phyloP scores from a whole-genome alignment of 2,329 filamentous ascomycete genomes.

The Pseudocercospora cruenta region DNA sequence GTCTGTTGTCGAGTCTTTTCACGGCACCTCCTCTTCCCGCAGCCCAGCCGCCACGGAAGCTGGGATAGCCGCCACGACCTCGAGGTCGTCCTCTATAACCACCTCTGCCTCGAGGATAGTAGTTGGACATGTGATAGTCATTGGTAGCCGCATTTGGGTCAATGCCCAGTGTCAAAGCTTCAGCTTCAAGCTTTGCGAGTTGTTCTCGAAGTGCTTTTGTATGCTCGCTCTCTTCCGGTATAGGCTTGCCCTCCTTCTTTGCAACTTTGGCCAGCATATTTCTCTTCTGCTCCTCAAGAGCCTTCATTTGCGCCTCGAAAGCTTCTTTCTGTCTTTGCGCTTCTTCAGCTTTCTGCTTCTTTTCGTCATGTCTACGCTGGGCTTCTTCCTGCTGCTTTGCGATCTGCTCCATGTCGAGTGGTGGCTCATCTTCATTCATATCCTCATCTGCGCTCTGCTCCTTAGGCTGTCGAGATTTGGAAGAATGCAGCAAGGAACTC shows the following conservation, averaged over 20 bases:
- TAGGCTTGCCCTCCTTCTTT: constrained; percentile 50
- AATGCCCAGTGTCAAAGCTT: constrained; percentile 70
- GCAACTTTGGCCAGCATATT: constrained; percentile 65
- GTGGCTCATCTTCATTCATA: constrained; percentile 49
- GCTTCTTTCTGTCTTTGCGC: constrained; percentile 65
- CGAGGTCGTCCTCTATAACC: constrained; percentile 39
- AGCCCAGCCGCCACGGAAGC: constrained; percentile 52
- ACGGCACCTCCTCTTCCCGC: constrained; percentile 53
- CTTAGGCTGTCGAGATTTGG: constrained; percentile 16
- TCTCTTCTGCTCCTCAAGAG: constrained; percentile 67
- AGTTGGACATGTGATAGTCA: constrained; percentile 25
- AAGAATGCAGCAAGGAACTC: constrained; percentile 32
- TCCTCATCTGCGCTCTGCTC: constrained; percentile 29
- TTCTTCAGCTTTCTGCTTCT: constrained; percentile 64
- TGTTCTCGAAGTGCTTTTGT: constrained; percentile 71
- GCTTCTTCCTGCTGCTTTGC: constrained; percentile 70
- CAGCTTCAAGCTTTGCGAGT: constrained; percentile 71
- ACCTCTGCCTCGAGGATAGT: constrained; percentile 29
- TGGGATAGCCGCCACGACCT: constrained; percentile 46
- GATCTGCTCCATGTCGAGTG: constrained; percentile 72
- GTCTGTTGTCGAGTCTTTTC: constrained; percentile 73
- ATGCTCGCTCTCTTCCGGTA: constrained; percentile 46
- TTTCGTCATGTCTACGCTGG: constrained; percentile 70
- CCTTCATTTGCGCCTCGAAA: constrained; percentile 65
- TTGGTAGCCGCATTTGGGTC: constrained; percentile 56